Evolutionary conservation across 176 grass and related monocot species (phyloP).

Genomic region (Alloteropsis semialata): DNA sequence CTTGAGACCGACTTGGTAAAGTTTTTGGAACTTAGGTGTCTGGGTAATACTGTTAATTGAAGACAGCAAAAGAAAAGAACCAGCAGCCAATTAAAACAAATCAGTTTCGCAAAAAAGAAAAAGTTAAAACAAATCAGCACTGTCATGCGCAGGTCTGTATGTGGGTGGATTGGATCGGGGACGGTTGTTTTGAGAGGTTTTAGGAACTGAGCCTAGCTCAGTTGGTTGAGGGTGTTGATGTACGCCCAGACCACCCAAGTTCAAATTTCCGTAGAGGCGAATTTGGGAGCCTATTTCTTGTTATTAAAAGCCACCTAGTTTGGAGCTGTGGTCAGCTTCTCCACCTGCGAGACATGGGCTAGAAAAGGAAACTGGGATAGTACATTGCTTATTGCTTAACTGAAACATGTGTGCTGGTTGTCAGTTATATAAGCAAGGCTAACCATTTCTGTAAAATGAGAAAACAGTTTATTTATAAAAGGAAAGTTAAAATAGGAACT

Average conservation of each 20-base stretch:
- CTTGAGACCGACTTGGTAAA: neutral
- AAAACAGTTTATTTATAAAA: neutral
- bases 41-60: neutral
- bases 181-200: neutral
- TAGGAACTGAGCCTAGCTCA: too few species aligned
- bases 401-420: neutral
- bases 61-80: neutral
- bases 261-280: too few species aligned
- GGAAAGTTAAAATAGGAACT: neutral
- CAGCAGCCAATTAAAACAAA: too few species aligned
- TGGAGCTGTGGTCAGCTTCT: neutral
- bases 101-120: too few species aligned
- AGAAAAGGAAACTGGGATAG: neutral
- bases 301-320: too few species aligned
- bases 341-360: neutral
- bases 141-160: neutral
- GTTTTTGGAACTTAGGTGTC: neutral
- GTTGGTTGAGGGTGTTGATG: too few species aligned
- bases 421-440: neutral
- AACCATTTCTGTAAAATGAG: neutral
- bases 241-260: too few species aligned
- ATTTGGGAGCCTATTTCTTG: too few species aligned
- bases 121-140: neutral
- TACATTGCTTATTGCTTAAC: neutral
- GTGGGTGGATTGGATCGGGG: neutral